Evolutionary conservation across 2,329 filamentous ascomycete genomes (phyloP).

Genomic region (Fusarium mexicanum): DNA sequence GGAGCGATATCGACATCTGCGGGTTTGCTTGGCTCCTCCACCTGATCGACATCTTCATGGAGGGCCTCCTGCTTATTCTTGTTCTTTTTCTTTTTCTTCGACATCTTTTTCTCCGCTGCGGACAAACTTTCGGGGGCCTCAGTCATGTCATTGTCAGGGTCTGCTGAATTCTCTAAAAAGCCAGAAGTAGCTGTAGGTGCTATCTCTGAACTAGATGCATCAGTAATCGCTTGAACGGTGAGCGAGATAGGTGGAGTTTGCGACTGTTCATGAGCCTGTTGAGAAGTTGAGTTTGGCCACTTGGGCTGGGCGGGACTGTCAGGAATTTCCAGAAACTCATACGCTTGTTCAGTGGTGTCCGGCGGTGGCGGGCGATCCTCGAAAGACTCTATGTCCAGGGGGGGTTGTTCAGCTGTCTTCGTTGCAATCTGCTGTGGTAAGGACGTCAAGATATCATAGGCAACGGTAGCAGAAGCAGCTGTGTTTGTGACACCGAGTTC

Average conservation of each 20-base stretch:
- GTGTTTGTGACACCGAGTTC: background rate
- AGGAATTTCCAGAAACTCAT: background rate
- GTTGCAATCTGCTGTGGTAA: background rate
- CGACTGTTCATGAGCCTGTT: background rate
- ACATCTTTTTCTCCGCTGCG: slow-evolving; percentile 15
- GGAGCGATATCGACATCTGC: background rate
- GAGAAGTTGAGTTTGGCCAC: background rate
- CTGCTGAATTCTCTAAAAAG: background rate
- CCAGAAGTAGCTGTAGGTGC: background rate
- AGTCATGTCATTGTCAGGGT: background rate
- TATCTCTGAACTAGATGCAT: background rate
- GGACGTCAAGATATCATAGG: background rate
- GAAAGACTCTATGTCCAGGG: background rate
- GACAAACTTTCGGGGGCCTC: background rate
- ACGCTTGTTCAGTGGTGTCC: background rate
- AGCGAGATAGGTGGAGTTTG: background rate
- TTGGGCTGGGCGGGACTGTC: background rate
- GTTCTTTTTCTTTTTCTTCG: slow-evolving; percentile 1
- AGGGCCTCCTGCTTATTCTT: background rate
- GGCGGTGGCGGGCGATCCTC: background rate
- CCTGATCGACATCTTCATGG: background rate
- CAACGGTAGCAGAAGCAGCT: background rate
- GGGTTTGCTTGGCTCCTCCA: background rate
- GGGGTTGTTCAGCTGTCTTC: background rate
- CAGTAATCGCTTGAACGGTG: background rate